Evolutionary conservation across 805 yeast genomes (phyloP).

Genomic region (Peterozyma toletana): DNA sequence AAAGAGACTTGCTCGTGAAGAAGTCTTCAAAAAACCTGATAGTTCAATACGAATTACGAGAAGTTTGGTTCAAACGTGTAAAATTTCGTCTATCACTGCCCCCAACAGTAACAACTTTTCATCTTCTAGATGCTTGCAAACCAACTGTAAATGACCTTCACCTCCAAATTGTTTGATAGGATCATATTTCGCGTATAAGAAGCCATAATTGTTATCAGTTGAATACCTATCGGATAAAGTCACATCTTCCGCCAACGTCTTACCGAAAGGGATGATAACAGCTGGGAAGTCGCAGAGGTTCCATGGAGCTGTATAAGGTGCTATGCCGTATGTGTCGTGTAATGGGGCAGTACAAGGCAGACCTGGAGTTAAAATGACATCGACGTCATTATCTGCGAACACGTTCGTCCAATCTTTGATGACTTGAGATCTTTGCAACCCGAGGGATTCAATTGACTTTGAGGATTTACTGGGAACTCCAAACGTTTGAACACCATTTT

Average conservation of each 20-base stretch:
- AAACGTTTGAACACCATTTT: constrained; percentile 3
- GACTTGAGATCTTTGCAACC: background rate
- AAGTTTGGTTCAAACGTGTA: too few relatives aligned
- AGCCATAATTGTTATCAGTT: constrained; percentile 30
- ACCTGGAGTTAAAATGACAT: constrained; percentile 12
- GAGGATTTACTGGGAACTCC: constrained; percentile 7
- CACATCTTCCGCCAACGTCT: constrained; percentile 18
- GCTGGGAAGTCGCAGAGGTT: constrained; percentile 24
- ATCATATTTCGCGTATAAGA: constrained; percentile 36
- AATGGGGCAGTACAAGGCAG: constrained; percentile 12
- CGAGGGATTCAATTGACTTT: background rate
- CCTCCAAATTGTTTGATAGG: constrained; percentile 48
- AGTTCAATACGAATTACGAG: too few relatives aligned
- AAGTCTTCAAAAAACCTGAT: too few relatives aligned
- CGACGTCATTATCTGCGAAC: constrained; percentile 8
- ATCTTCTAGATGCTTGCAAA: constrained; percentile 49
- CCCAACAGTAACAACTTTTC: constrained; percentile 30
- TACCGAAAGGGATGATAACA: constrained; percentile 36
- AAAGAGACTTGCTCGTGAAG: background rate
- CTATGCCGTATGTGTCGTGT: constrained; percentile 12
- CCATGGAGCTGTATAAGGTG: constrained; percentile 13
- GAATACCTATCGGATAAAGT: constrained; percentile 14
- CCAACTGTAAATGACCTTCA: constrained; percentile 57
- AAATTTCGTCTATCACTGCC: background rate
- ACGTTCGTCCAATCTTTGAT: constrained; percentile 6